phyloP scores from a whole-genome alignment of 306 rosid species.

The Biancaea sappan region DNA sequence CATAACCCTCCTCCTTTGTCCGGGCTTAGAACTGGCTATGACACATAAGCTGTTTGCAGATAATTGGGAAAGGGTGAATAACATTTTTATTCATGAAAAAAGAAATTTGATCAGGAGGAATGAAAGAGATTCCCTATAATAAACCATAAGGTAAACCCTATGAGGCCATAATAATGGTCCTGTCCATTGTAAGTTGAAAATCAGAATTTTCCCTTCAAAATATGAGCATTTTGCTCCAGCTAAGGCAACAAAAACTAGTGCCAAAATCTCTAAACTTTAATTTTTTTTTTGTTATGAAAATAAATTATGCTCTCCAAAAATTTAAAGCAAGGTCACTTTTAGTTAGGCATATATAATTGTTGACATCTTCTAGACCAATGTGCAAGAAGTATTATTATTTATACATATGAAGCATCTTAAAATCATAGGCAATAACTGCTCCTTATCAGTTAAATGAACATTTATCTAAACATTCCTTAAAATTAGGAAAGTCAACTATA shows the following conservation, averaged over 20 bases:
- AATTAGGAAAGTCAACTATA: background rate
- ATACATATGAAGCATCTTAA: background rate
- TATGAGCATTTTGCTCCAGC: background rate
- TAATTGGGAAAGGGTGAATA: slow-evolving; percentile 4
- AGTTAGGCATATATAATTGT: background rate
- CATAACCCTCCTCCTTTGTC: too few relatives aligned
- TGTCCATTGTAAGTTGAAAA: background rate
- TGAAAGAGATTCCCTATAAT: background rate
- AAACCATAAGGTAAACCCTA: background rate
- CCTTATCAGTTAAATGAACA: background rate
- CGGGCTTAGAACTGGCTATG: too few relatives aligned
- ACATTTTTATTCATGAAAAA: background rate
- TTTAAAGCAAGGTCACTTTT: background rate
- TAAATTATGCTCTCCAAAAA: background rate
- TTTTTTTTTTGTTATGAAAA: background rate
- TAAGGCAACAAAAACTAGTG: background rate
- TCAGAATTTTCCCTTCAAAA: background rate
- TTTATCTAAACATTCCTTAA: background rate
- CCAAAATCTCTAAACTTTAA: background rate
- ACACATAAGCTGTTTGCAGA: too few relatives aligned
- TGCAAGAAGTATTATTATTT: background rate
- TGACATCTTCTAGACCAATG: background rate
- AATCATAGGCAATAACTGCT: background rate
- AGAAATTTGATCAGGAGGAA: background rate
- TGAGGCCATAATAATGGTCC: background rate